Conservation (phyloP, 345 rosid species). For the Crucihimalaya himalaica region DNA sequence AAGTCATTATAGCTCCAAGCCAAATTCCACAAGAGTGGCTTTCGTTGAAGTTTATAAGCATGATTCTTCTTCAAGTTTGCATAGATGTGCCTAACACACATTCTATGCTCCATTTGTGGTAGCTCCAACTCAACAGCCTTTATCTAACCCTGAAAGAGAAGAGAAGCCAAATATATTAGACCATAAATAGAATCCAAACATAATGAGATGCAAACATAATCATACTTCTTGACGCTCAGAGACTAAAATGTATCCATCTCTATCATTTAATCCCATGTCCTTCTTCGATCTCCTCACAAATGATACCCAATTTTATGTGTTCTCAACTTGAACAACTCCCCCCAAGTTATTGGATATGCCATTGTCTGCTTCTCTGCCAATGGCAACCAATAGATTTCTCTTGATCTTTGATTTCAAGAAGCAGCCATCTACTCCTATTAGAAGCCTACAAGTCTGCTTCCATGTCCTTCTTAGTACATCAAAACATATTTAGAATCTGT, state of each 20-base stretch:
- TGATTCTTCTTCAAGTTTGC: background rate
- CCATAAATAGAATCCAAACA: background rate
- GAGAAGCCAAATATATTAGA: no score
- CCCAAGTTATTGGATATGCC: no score
- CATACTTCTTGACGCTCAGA: background rate
- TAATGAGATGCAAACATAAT: no score
- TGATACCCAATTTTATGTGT: background rate
- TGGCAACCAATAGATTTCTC: no score
- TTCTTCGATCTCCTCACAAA: background rate
- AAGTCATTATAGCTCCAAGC: slow-evolving; percentile 5
- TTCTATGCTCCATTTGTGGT: background rate
- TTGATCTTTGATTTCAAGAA: no score
- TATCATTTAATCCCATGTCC: background rate
- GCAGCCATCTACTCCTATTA: no score
- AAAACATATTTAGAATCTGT: no score
- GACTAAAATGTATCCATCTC: background rate
- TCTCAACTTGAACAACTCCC: no score
- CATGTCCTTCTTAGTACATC: no score
- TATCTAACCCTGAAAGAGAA: background rate
- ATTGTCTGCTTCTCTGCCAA: no score
- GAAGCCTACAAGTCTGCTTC: no score
- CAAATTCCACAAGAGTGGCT: background rate
- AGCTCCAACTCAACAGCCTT: background rate
- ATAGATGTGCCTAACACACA: background rate
- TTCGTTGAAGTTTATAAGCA: background rate